Conservation (phyloP, 805 yeast species). For the Cyberlindnera misumaiensis region DNA sequence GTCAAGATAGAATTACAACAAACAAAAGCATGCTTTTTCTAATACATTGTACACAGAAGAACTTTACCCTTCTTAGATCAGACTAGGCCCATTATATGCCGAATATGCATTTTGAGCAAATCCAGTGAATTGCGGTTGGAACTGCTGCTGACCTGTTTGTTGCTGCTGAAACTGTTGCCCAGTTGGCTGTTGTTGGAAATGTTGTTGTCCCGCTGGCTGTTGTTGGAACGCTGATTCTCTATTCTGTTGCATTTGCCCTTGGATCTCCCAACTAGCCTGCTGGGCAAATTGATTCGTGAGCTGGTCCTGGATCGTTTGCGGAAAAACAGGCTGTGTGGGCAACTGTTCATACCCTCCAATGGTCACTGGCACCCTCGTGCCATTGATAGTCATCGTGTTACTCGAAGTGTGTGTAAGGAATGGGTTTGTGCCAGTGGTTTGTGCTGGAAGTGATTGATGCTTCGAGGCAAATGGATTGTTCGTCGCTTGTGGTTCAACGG, state of each 20-base stretch:
- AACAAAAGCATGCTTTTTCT: too few relatives aligned
- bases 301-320: slow-evolving; percentile 47
- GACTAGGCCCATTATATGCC: slow-evolving; percentile 13
- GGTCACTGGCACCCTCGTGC: slow-evolving; percentile 29
- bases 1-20: slow-evolving; percentile 14
- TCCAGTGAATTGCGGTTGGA: slow-evolving; percentile 10
- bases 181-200: slow-evolving; percentile 8
- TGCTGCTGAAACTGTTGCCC: slow-evolving; percentile 1
- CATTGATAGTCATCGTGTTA: slow-evolving; percentile 23
- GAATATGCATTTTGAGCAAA: slow-evolving; percentile 6
- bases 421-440: slow-evolving; percentile 35
- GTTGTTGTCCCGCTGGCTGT: slow-evolving; percentile 10
- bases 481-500: slow-evolving; percentile 16
- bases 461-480: slow-evolving; percentile 23
- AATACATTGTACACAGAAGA: not conserved
- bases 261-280: slow-evolving; percentile 32
- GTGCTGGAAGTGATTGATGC: slow-evolving; percentile 2
- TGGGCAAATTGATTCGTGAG: slow-evolving; percentile 30
- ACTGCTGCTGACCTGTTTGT: not conserved
- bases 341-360: slow-evolving; percentile 69
- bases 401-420: slow-evolving; percentile 16
- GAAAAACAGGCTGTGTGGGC: slow-evolving; percentile 64
- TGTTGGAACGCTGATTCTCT: slow-evolving; percentile 10
- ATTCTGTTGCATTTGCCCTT: slow-evolving; percentile 19
- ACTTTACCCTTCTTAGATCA: slow-evolving; percentile 6